Conservation (phyloP, 257 asterid genomes). For the Ajuga chamaepitys region DNA sequence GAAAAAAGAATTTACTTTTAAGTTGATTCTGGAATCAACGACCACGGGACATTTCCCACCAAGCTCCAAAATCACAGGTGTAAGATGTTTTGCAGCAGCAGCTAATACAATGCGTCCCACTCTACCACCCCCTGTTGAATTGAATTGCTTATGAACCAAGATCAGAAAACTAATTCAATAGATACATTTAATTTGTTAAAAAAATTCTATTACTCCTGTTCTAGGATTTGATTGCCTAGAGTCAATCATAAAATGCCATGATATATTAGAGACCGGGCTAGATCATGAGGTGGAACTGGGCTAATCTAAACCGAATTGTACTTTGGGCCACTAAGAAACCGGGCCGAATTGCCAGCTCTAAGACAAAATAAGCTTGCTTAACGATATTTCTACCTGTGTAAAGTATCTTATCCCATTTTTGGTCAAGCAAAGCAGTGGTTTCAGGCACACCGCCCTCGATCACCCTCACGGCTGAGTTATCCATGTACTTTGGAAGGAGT, state of each 20-base stretch:
- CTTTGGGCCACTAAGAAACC: no score
- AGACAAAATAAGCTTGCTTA: no score
- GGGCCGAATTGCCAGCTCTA: no score
- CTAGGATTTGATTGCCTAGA: no score
- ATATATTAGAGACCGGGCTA: no score
- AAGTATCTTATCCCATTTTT: conserved; percentile 75
- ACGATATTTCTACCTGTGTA: conserved; percentile 80
- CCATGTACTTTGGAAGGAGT: conserved; percentile 63
- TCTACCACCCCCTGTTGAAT: conserved; percentile 69
- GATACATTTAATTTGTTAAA: no score
- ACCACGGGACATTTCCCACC: conserved; percentile 86
- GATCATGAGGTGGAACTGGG: no score
- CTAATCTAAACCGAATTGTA: no score
- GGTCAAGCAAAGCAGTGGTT: conserved; percentile 58
- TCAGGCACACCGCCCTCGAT: conserved; percentile 57
- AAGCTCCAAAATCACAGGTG: conserved; percentile 83
- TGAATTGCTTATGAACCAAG: no score
- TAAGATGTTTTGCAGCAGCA: conserved; percentile 94
- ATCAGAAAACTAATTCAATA: no score
- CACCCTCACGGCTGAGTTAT: conserved; percentile 64
- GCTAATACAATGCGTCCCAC: conserved; percentile 78
- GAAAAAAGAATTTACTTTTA: conserved; percentile 36
- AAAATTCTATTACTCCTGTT: no score
- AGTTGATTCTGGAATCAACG: conserved; percentile 55
- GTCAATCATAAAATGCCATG: no score